Conservation (phyloP, 2,329 filamentous ascomycete genomes). For the Colletotrichum sp. region DNA sequence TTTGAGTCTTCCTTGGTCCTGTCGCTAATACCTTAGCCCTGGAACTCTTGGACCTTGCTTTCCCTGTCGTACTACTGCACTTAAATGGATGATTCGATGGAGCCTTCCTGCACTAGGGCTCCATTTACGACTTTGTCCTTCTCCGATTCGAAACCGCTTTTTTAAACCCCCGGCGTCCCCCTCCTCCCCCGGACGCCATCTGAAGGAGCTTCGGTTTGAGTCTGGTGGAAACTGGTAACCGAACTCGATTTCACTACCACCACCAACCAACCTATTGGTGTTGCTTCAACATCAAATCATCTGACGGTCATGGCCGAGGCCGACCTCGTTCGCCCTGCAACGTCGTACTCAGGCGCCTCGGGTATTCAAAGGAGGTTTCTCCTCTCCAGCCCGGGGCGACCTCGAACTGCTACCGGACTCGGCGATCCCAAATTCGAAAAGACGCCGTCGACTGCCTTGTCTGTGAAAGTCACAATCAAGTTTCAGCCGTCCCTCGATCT, state of each 20-base stretch:
- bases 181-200: conserved; percentile 15
- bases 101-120: conserved; percentile 19
- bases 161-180: conserved; percentile 9
- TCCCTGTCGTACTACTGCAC: not conserved
- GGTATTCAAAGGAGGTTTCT: conserved; percentile 15
- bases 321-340: conserved; percentile 15
- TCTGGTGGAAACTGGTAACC: conserved; percentile 15
- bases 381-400: conserved; percentile 18
- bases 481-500: conserved; percentile 50
- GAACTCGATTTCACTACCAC: not conserved
- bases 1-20: not conserved
- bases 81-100: conserved; percentile 7
- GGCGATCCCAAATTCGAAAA: not conserved
- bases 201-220: conserved; percentile 5
- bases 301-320: conserved; percentile 16
- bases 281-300: not conserved
- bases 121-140: conserved; percentile 4
- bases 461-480: conserved; percentile 47
- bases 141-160: conserved; percentile 11
- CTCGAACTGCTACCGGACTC: conserved; percentile 14
- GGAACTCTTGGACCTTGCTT: not conserved
- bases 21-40: not conserved
- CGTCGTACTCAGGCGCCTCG: conserved; percentile 17
- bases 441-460: conserved; percentile 27
- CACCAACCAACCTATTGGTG: not conserved